Evolutionary conservation across 768 basidiomycete genomes (phyloP).

Genomic region (Melanogaster broomeanus): DNA sequence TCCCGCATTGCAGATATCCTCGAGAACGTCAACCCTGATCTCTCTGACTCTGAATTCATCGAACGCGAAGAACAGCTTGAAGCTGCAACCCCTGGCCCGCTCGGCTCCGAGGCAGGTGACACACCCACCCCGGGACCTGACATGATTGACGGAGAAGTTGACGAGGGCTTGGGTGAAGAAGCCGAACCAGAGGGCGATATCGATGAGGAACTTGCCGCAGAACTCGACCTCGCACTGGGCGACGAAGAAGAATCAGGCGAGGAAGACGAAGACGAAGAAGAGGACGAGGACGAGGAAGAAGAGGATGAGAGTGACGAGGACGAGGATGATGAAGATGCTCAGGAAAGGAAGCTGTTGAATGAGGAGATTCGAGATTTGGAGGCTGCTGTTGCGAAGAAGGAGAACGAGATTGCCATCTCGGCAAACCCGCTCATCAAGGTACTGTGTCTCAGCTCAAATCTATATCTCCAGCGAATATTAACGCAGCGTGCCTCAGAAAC

Average conservation of each 20-base stretch:
- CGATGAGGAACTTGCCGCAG: slow-evolving; percentile 86
- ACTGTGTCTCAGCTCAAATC: not conserved
- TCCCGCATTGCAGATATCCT: slow-evolving; percentile 60
- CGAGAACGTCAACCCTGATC: slow-evolving; percentile 88
- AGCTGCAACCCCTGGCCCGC: slow-evolving; percentile 70
- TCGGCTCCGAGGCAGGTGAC: slow-evolving; percentile 67
- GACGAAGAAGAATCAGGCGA: slow-evolving; percentile 63
- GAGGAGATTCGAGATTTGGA: slow-evolving; percentile 91
- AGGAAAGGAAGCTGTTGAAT: slow-evolving; percentile 76
- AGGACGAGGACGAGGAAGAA: slow-evolving; percentile 51
- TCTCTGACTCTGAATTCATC: slow-evolving; percentile 87
- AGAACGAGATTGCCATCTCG: slow-evolving; percentile 77
- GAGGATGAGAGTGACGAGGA: slow-evolving; percentile 59
- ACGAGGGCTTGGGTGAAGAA: slow-evolving; percentile 58
- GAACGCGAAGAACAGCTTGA: slow-evolving; percentile 63
- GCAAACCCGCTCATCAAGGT: slow-evolving; percentile 89
- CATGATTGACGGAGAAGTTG: slow-evolving; percentile 59
- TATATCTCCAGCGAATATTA: not conserved
- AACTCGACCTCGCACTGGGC: slow-evolving; percentile 80
- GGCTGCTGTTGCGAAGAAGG: slow-evolving; percentile 84
- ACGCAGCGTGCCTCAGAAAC: slow-evolving; percentile 54
- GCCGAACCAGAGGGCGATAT: slow-evolving; percentile 77
- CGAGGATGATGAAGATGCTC: slow-evolving; percentile 79
- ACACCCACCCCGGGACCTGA: slow-evolving; percentile 54
- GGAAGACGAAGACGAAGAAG: slow-evolving; percentile 72